Conservation (phyloP, 306 rosid species). For the Begonia loranthoides region DNA sequence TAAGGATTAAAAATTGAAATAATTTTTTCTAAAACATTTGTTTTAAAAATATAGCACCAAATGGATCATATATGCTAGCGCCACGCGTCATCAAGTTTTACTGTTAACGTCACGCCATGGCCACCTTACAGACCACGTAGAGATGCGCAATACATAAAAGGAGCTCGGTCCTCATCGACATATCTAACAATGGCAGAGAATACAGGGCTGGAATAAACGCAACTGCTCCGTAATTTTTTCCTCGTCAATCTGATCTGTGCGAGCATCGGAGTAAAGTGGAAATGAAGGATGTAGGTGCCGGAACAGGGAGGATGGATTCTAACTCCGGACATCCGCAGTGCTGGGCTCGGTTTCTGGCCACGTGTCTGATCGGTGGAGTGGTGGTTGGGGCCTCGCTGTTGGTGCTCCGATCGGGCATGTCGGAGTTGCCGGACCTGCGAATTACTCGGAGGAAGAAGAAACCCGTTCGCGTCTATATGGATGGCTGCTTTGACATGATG, state of each 20-base stretch:
- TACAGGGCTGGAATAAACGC: background rate
- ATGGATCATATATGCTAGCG: no score
- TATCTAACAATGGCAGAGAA: no score
- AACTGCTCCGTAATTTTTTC: background rate
- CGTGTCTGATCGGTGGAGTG: constrained; percentile 51
- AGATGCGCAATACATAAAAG: no score
- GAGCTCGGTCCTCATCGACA: no score
- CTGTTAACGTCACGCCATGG: no score
- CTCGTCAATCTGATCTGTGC: no score
- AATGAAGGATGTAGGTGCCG: constrained; percentile 1
- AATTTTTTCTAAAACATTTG: no score
- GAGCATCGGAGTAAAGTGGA: background rate
- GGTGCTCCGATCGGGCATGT: constrained; percentile 11
- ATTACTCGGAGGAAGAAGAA: constrained; percentile 37
- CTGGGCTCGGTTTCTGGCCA: constrained; percentile 42
- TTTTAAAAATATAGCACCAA: no score
- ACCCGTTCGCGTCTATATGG: constrained; percentile 50
- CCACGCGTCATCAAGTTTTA: no score
- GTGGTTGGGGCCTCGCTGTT: constrained; percentile 39
- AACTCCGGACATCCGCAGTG: constrained; percentile 20
- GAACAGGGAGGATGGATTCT: constrained; percentile 19
- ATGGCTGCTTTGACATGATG: constrained; percentile 60
- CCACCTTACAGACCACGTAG: no score
- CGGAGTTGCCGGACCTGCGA: constrained; percentile 22
- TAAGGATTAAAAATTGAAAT: no score